Percentiles rank a stretch among this genome's conserved stretches.
Conservation (phyloP, 495 filamentous ascomycete species). For the Tuber borchii region DNA sequence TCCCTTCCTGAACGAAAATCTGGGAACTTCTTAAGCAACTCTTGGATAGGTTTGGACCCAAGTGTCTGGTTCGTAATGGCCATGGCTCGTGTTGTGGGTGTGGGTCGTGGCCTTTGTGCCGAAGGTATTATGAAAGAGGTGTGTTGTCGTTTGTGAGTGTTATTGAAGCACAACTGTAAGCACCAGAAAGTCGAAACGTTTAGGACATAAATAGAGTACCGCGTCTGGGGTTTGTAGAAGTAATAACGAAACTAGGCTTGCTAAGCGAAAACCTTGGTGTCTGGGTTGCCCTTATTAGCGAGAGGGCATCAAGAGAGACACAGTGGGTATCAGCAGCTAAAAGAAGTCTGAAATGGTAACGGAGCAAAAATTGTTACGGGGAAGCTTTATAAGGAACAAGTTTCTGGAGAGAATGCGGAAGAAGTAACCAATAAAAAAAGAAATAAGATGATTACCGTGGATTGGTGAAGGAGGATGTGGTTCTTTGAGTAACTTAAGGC, state of each 20-base stretch:
- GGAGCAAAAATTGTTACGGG: not conserved
- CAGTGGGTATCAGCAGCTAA: not conserved
- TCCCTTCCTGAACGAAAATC: too few relatives aligned
- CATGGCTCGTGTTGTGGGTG: too few relatives aligned
- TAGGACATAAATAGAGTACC: not conserved
- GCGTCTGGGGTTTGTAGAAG: not conserved
- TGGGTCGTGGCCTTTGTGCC: too few relatives aligned
- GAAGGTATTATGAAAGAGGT: not conserved
- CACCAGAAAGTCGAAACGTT: not conserved
- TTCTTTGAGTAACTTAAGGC: not conserved
- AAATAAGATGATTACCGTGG: not conserved
- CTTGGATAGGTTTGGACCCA: too few relatives aligned
- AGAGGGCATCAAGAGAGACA: not conserved
- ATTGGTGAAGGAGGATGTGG: not conserved
- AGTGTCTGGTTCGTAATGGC: too few relatives aligned
- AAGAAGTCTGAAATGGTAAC: not conserved
- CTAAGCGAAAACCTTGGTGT: not conserved
- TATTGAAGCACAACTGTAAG: not conserved
- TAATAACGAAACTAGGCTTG: not conserved
- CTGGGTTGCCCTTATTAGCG: not conserved
- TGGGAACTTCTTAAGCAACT: too few relatives aligned
- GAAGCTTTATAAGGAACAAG: not conserved
- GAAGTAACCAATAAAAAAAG: not conserved
- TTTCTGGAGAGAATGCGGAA: not conserved
- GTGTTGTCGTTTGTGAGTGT: not conserved